These are phyloP conservation scores for Naganishia liquefaciens DNA, from an alignment of 1,284 basidiomycete species.

Conservation along the genomic window DNA sequence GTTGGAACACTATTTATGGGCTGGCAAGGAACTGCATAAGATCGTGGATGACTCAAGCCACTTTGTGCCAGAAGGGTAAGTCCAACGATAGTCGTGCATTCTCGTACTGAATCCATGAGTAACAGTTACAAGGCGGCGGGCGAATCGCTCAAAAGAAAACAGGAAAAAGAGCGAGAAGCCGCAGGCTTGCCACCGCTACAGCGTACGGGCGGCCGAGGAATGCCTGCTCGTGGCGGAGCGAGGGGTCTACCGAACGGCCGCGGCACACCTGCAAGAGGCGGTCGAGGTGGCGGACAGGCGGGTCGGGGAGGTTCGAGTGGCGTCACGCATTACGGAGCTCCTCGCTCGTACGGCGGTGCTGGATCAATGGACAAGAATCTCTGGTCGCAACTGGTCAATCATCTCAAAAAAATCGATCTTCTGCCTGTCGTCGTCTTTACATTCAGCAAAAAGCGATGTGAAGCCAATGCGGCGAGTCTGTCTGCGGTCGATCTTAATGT, in stretches of 20 bases:
- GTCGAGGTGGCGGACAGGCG: constrained; percentile 61
- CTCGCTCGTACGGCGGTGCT: constrained; percentile 48
- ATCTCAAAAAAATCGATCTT: constrained; percentile 80
- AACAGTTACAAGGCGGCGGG: constrained; percentile 81
- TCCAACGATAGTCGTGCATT: constrained; percentile 22
- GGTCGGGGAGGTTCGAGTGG: constrained; percentile 58
- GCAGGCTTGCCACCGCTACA: constrained; percentile 82
- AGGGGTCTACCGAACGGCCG: constrained; percentile 49
- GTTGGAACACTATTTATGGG: constrained; percentile 94
- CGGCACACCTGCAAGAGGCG: constrained; percentile 37
- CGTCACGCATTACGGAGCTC: constrained; percentile 57
- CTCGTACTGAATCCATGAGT: constrained; percentile 16
- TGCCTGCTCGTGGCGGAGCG: constrained; percentile 61
- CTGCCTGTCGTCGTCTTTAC: constrained; percentile 97
- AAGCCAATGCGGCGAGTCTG: constrained; percentile 90
- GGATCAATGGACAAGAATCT: constrained; percentile 82
- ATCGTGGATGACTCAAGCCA: constrained; percentile 82
- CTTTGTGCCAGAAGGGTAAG: constrained; percentile 74
- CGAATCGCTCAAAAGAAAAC: constrained; percentile 85
- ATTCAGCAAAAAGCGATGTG: constrained; percentile 93
- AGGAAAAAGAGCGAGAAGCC: constrained; percentile 95
- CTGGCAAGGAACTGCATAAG: constrained; percentile 85
- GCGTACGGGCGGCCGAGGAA: constrained; percentile 74
- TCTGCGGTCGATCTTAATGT: constrained; percentile 86
- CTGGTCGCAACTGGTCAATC: constrained; percentile 87